Percentiles rank a stretch among this genome's conserved stretches.
Evolutionary conservation across 352 stramenopile genomes (phyloP).

Genomic region (Globisporangium okanoganense): DNA sequence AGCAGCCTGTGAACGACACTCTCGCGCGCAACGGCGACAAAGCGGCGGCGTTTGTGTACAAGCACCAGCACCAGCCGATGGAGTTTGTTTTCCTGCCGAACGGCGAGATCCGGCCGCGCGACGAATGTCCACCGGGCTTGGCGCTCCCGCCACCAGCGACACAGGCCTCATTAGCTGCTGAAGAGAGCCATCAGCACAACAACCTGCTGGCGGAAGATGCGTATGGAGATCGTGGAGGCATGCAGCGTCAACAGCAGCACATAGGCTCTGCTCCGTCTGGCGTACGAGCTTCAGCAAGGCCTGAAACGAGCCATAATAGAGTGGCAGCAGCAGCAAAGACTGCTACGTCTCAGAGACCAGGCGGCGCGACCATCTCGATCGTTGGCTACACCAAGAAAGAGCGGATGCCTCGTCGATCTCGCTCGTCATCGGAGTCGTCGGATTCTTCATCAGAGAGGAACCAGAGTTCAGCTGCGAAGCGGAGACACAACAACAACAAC

Average conservation of each 20-base stretch:
- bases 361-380: not conserved
- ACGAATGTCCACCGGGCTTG: slow-evolving; percentile 52
- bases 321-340: not conserved
- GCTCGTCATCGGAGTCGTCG: slow-evolving; percentile 7
- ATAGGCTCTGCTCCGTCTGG: not conserved
- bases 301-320: not conserved
- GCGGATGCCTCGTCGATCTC: not conserved
- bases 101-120: slow-evolving; percentile 51
- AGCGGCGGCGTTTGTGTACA: slow-evolving; percentile 11
- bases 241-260: not conserved
- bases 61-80: slow-evolving; percentile 32
- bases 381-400: slow-evolving; percentile 10
- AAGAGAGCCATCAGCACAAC: not conserved
- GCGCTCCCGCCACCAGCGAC: slow-evolving; percentile 25
- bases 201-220: not conserved
- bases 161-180: not conserved
- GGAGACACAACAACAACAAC: slow-evolving; percentile 1
- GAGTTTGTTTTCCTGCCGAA: slow-evolving; percentile 60
- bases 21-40: slow-evolving; percentile 6
- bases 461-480: not conserved
- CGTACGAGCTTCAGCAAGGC: not conserved
- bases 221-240: not conserved
- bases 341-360: not conserved
- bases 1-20: not conserved
- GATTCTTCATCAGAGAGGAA: slow-evolving; percentile 5